Conservation (phyloP, 73 alveolate genomes). For the Paramecium tetraurelia region DNA sequence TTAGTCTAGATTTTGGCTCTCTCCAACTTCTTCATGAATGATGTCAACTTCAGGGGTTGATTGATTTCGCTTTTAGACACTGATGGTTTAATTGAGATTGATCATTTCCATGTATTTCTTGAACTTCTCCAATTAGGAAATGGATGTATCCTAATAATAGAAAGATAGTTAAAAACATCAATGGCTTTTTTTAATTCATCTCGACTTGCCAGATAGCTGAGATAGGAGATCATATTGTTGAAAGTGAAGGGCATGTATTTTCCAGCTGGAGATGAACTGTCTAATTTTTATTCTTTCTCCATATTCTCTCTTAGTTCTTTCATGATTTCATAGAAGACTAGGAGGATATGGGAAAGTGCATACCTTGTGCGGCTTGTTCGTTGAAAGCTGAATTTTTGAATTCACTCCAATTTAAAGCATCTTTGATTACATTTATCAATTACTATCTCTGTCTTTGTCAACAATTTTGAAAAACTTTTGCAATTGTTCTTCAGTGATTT, state of each 20-base stretch:
- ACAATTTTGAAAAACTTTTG: constrained; percentile 33
- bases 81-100: neutral
- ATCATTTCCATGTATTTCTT: constrained; percentile 6
- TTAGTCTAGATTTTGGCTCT: neutral
- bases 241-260: constrained; percentile 43
- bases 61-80: neutral
- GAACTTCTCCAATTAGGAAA: neutral
- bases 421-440: neutral
- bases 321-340: constrained; percentile 35
- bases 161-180: neutral
- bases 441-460: constrained; percentile 44
- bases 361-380: constrained; percentile 45
- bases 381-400: constrained; percentile 47
- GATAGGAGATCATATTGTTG: constrained; percentile 16
- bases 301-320: constrained; percentile 16
- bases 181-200: neutral
- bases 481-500: constrained; percentile 28
- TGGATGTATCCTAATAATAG: neutral
- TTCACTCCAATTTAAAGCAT: constrained; percentile 32
- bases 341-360: neutral
- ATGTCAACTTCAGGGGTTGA: constrained; percentile 13
- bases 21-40: constrained; percentile 17
- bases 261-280: constrained; percentile 29
- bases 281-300: constrained; percentile 7
- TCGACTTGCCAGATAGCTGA: constrained; percentile 13